A percentile compares a stretch with the other conserved stretches of the same genome.
These are phyloP conservation scores for Polyporus arcularius DNA, from an alignment of 768 basidiomycete species.

Conservation along the genomic window DNA sequence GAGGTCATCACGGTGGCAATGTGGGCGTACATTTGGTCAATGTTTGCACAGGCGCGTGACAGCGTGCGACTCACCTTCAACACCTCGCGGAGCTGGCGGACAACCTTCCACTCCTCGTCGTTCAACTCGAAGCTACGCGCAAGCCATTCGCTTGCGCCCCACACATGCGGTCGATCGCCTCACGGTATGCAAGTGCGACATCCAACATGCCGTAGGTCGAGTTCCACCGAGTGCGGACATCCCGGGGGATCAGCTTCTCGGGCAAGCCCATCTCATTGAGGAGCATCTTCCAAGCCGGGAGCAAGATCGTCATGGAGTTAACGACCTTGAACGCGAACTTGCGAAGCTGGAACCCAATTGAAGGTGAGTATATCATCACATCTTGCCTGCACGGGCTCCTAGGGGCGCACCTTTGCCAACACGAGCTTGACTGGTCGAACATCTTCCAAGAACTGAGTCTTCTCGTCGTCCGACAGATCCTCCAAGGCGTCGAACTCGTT, in stretches of 20 bases:
- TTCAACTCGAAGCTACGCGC: slow-evolving; percentile 2
- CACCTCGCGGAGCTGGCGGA: slow-evolving; percentile 16
- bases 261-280: no score
- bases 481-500: not conserved
- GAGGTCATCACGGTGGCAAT: not conserved
- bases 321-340: slow-evolving; percentile 11
- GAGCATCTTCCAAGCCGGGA: not conserved
- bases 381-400: not conserved
- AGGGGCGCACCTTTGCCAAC: not conserved
- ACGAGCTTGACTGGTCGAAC: not conserved
- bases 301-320: slow-evolving; percentile 7
- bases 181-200: slow-evolving; percentile 13
- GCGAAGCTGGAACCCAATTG: no score
- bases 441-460: not conserved
- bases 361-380: slow-evolving; percentile 4
- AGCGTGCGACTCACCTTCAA: slow-evolving; percentile 22
- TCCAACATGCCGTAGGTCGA: slow-evolving; percentile 10
- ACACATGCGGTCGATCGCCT: not conserved
- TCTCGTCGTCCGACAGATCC: not conserved
- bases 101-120: slow-evolving; percentile 16
- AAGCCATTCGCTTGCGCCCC: slow-evolving; percentile 8
- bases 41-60: not conserved
- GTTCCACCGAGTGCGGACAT: slow-evolving; percentile 25
- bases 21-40: not conserved
- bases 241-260: slow-evolving; percentile 5